Evolutionary conservation across 495 filamentous ascomycete species (phyloP).

Genomic region (Trichodelitschia bisporula): DNA sequence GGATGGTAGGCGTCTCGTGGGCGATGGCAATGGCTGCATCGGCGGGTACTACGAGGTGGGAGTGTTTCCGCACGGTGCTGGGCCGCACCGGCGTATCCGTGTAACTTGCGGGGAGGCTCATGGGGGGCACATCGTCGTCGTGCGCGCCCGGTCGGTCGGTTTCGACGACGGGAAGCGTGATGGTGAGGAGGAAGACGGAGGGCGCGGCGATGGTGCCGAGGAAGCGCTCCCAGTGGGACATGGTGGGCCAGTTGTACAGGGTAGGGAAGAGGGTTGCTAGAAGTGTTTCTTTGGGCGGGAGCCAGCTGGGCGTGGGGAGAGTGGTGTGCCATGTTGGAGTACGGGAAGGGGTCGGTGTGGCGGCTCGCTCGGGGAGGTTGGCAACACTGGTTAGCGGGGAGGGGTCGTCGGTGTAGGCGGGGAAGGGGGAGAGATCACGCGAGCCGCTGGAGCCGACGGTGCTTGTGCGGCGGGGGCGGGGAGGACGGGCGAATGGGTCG

Average conservation of each 20-base stretch:
- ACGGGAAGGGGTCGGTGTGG: no score
- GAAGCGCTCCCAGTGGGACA: slow-evolving; percentile 49
- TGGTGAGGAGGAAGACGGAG: slow-evolving; percentile 70
- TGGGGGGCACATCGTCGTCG: slow-evolving; percentile 6
- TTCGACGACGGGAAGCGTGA: slow-evolving; percentile 84
- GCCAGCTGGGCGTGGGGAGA: no score
- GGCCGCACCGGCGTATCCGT: slow-evolving; percentile 20
- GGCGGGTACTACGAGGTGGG: no score
- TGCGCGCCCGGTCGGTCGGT: slow-evolving; percentile 27
- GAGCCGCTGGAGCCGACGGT: slow-evolving; percentile 6
- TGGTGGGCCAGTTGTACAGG: slow-evolving; percentile 50
- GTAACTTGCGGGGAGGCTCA: slow-evolving; percentile 9
- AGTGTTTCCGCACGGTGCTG: slow-evolving; percentile 8
- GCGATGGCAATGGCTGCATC: slow-evolving; percentile 2
- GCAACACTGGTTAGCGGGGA: slow-evolving; percentile 7
- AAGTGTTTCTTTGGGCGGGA: slow-evolving; percentile 46
- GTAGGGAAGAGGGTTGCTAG: slow-evolving; percentile 69
- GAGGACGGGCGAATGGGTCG: neutral
- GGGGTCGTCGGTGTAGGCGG: slow-evolving; percentile 24
- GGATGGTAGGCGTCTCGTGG: neutral
- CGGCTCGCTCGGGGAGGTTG: no score
- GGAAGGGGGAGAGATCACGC: slow-evolving; percentile 19
- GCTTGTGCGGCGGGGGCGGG: slow-evolving; percentile 1
- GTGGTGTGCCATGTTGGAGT: no score
- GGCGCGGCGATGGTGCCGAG: slow-evolving; percentile 62